Base-by-base conservation (phyloP, 352 stramenopile species). In the Sclerospora graminicola region DNA sequence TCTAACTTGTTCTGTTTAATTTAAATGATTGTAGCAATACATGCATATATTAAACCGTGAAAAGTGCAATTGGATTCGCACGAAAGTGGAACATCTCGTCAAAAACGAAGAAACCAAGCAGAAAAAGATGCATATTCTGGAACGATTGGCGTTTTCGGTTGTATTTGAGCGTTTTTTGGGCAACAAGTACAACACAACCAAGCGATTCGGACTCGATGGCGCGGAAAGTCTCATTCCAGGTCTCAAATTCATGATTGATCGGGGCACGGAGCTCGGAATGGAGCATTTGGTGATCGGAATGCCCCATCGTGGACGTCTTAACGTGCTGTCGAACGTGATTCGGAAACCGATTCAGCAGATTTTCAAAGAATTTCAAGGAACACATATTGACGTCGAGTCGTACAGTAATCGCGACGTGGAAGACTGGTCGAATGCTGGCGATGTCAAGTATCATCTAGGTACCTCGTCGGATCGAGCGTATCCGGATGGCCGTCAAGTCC, bases 391-490 rank as follows among this genome's bases (percentile, higher is more conserved):
- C 39, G 66, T 96, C 11, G 76, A 96, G 28, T 75, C 91, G 4
- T 93, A 95, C 57, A 71, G 59, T 28, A 66, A 76, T 13, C 56
- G 7, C 2, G 83, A 94, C 47, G 67, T 80, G 38, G 69, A 84
- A 48, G 81, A 92, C 58, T 98, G 89, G 86, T 89, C 70, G 2
- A 95, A 89, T 56, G 78, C 82, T 11, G 93, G 94, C 13, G 95
- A 99, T 73, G 95, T 98, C 52, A 99, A 98, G 82, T 99, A 99
- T 64, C 95, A 99, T 64, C 60, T 99, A 27, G 95, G 95, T 55
- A 98, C 94, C 47, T 96, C 88, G 39, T 98, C 97, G 73, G 84
- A 97, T 57, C 82, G 94, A 40, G 84, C 82, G 31, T 98, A 98
- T 62, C 93, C 91, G 7, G 93, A 98, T 66, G 94, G 91, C 39